phyloP scores from a whole-genome alignment of 495 filamentous ascomycete species.

The Pseudevernia furfuracea region DNA sequence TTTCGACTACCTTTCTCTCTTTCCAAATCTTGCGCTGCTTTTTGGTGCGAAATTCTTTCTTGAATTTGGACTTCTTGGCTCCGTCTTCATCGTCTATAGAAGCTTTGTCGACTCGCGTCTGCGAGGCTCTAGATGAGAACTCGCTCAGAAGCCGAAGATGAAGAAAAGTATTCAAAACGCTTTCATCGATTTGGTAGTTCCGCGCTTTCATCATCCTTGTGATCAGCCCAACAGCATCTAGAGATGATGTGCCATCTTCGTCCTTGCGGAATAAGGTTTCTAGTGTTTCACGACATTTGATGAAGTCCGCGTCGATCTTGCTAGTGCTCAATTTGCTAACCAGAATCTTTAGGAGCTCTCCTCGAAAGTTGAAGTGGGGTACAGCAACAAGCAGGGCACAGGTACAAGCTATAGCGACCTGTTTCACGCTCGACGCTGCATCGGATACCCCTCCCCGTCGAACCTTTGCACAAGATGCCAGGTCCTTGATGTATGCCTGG shows the following conservation, averaged over 20 bases:
- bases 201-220: constrained; percentile 89
- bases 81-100: constrained; percentile 30
- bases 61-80: constrained; percentile 62
- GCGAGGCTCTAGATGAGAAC: constrained; percentile 73
- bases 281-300: constrained; percentile 70
- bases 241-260: constrained; percentile 76
- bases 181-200: constrained; percentile 73
- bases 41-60: constrained; percentile 71
- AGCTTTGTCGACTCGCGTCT: constrained; percentile 56
- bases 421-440: constrained; percentile 44
- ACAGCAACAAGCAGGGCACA: constrained; percentile 69
- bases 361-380: constrained; percentile 93
- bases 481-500: constrained; percentile 68
- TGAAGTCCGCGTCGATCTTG: constrained; percentile 60
- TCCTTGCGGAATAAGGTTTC: constrained; percentile 79
- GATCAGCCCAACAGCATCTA: constrained; percentile 77
- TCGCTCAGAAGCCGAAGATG: constrained; percentile 82
- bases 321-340: constrained; percentile 69
- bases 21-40: constrained; percentile 64
- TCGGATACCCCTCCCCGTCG: constrained; percentile 28
- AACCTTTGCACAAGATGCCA: constrained; percentile 54
- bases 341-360: constrained; percentile 77
- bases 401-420: constrained; percentile 75
- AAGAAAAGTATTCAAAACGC: constrained; percentile 82
- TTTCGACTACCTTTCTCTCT: constrained; percentile 78